Percentiles rank a stretch among this genome's conserved stretches.
These are phyloP conservation scores for Solanum appendiculatum DNA, from an alignment of 257 asterid genomes.

Conservation along the genomic window DNA sequence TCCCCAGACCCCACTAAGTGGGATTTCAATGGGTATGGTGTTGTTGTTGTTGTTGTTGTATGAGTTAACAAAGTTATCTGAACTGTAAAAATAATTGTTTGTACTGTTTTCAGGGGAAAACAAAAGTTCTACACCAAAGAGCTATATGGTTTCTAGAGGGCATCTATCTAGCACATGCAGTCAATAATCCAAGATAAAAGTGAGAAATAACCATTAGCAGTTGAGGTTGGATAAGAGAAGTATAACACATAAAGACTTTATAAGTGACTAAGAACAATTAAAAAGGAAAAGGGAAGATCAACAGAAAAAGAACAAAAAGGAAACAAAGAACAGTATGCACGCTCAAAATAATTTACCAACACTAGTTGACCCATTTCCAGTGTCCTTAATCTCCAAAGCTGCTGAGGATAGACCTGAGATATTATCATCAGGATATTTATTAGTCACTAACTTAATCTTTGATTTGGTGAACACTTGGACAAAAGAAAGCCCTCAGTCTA, in stretches of 20 bases:
- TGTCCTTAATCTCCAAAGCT: constrained; percentile 61
- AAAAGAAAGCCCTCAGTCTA: neutral
- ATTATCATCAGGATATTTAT: neutral
- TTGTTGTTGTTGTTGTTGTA: neutral
- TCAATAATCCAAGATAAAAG: neutral
- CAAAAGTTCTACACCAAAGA: neutral
- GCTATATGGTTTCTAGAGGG: neutral
- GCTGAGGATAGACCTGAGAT: constrained; percentile 88
- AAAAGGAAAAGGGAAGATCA: neutral
- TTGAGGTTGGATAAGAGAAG: neutral
- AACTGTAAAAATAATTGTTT: neutral
- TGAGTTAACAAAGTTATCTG: neutral
- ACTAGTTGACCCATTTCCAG: constrained; percentile 38
- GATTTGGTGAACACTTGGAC: neutral
- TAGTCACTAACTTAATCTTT: neutral
- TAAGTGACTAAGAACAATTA: neutral
- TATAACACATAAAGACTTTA: neutral
- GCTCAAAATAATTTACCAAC: constrained; percentile 36
- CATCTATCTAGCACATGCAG: neutral
- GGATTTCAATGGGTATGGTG: neutral
- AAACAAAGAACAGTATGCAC: neutral
- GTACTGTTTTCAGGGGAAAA: neutral
- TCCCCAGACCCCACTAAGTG: neutral
- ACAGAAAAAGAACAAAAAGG: neutral
- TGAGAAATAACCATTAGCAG: neutral